Conservation (phyloP, 73 alveolate species). For the Paramecium sonneborni region DNA sequence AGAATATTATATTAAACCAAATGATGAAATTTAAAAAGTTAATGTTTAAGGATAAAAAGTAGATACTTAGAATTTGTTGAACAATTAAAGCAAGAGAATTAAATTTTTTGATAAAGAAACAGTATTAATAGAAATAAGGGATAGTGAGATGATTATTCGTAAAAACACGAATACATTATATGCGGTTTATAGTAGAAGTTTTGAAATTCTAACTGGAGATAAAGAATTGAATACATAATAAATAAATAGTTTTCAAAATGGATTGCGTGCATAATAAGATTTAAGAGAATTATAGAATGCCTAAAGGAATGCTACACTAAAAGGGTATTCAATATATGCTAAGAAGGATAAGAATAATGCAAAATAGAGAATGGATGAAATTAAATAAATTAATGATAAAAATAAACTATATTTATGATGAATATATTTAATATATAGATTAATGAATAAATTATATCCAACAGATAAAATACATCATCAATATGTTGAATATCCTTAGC, state of each 20-base stretch:
- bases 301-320: constrained; percentile 36
- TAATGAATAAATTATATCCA: constrained; percentile 29
- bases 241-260: neutral
- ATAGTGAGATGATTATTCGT: neutral
- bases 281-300: constrained; percentile 11
- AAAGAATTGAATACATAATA: neutral
- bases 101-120: neutral
- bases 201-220: constrained; percentile 34
- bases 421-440: neutral
- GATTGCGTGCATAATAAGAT: constrained; percentile 20
- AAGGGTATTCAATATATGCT: constrained; percentile 31
- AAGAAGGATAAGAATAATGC: constrained; percentile 42
- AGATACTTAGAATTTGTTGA: neutral
- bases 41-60: neutral
- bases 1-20: neutral
- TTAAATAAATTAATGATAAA: neutral
- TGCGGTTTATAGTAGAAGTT: constrained; percentile 21
- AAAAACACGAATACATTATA: neutral
- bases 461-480: neutral
- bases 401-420: constrained; percentile 10
- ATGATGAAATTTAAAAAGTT: constrained; percentile 12
- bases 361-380: neutral
- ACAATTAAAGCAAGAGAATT: neutral
- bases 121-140: neutral
- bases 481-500: neutral